Evolutionary conservation across 148 eudicot species (phyloP), one percentile per base, ranked within the genome.

Genomic region (Vaccinium vitisidaea): DNA sequence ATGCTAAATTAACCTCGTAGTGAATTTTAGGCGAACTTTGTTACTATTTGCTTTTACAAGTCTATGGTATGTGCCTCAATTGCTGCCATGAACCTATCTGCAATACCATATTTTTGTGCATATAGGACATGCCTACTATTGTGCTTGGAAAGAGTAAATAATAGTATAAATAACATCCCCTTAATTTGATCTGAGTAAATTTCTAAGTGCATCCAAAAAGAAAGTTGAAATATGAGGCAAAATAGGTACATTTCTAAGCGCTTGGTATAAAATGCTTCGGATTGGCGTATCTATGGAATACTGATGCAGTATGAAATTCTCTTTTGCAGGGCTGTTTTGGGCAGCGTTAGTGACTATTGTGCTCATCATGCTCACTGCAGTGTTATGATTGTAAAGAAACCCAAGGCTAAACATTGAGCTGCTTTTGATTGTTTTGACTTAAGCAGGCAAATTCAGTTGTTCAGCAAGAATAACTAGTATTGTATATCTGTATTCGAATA

Each of bases 331-430:
- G 98, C 98, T 21, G 93, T 94, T 19, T 85, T 94, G 84, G 98
- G 98, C 5, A 94, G 98, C 27, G 98, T 94, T 54, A 94, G 96
- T 32, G 98, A 94, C 80, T 94, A 94, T 78, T 93, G 94, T 86
- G 93, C 98, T 36, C 98, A 92, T 83, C 98, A 94, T 88, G 95
- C 94, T 84, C 94, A 92, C 83, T 93, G 94, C 89, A 87, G 89
- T 13, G 93, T 93, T 84, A 91, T 91, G 93, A 91, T 94, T 36
- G 93, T 94, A 77, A 94, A 94, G 92, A 92, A 61, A 92, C 97
- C 97, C 0, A 92, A 91, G 89, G n/a, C 23, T 25, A 74, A 74
- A 39, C 77, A 74, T 14, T 67, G 36, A 67, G 15, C 0, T 67
- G 23, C 74, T 67, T 8, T 30, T 12, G 39, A 25, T 67, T 67